A percentile compares a stretch with the other conserved stretches of the same genome.
phyloP scores from a whole-genome alignment of 768 basidiomycete genomes.

The Chalciporus sphaerocephalus region DNA sequence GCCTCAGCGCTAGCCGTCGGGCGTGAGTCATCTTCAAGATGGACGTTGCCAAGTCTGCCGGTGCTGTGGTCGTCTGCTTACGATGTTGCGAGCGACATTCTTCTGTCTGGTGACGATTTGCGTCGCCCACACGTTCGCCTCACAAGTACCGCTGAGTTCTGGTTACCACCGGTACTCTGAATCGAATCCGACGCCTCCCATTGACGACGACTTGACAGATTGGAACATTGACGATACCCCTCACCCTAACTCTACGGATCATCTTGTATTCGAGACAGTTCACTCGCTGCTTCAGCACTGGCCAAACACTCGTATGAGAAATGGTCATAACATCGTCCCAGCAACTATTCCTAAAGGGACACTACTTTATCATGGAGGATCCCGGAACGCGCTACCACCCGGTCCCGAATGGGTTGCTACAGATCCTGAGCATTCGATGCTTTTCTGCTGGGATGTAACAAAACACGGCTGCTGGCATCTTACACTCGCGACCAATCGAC shows the following conservation, averaged over 20 bases:
- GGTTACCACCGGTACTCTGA: too few species aligned
- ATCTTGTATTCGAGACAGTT: constrained; percentile 29
- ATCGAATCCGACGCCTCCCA: too few species aligned
- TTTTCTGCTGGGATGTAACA: constrained; percentile 32
- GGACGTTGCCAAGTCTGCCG: too few species aligned
- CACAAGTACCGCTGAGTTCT: too few species aligned
- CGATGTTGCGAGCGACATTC: too few species aligned
- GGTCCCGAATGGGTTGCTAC: constrained; percentile 29
- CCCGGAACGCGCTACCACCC: constrained; percentile 17
- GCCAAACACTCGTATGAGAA: constrained; percentile 35
- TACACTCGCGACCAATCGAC: constrained; percentile 13
- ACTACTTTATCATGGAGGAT: constrained; percentile 29
- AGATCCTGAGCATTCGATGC: constrained; percentile 33
- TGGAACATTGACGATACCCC: constrained; percentile 22
- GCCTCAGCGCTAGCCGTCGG: too few species aligned
- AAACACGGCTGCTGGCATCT: constrained; percentile 18
- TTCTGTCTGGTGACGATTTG: too few species aligned
- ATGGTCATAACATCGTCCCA: constrained; percentile 31
- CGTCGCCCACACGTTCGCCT: too few species aligned
- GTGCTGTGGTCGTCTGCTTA: too few species aligned
- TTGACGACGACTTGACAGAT: not conserved
- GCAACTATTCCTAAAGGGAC: constrained; percentile 30
- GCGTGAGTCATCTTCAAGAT: too few species aligned
- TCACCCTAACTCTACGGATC: constrained; percentile 27
- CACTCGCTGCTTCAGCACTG: constrained; percentile 29